A percentile compares a stretch with the other conserved stretches of the same genome.
These are phyloP conservation scores for Suhomyces prunicola DNA, from an alignment of 805 yeast genomes.

Conservation along the genomic window DNA sequence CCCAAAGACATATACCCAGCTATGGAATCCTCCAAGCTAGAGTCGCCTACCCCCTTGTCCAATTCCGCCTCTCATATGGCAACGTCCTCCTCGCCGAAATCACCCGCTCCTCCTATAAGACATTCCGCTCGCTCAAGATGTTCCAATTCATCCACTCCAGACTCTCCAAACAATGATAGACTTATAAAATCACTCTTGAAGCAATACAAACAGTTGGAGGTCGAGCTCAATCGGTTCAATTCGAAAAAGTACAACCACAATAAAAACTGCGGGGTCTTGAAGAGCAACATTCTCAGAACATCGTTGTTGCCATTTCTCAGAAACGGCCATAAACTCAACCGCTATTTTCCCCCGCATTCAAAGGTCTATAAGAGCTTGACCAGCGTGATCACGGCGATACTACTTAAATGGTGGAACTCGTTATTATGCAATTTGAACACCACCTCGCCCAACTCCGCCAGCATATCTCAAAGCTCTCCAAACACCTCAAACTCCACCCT, in stretches of 20 bases:
- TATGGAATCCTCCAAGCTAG: slow-evolving; percentile 1
- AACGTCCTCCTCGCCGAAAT: background rate
- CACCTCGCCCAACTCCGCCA: background rate
- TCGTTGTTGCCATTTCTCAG: slow-evolving; percentile 46
- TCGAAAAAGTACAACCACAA: slow-evolving; percentile 25
- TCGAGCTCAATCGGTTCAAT: slow-evolving; percentile 42
- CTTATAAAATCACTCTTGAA: slow-evolving; percentile 22
- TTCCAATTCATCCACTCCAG: background rate
- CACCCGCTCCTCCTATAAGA: background rate
- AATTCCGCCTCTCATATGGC: background rate
- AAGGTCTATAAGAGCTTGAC: slow-evolving; percentile 31
- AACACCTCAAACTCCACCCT: background rate
- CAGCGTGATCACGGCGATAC: slow-evolving; percentile 28
- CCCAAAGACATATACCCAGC: background rate
- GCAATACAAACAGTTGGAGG: slow-evolving; percentile 41
- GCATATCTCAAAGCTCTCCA: background rate
- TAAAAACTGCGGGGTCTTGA: slow-evolving; percentile 28
- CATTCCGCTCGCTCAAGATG: background rate
- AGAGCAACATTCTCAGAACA: slow-evolving; percentile 47
- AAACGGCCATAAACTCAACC: slow-evolving; percentile 19
- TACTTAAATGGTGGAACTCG: slow-evolving; percentile 56
- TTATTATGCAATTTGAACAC: slow-evolving; percentile 24
- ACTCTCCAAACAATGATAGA: slow-evolving; percentile 11
- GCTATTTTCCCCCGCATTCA: slow-evolving; percentile 15
- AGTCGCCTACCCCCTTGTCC: background rate